These are phyloP conservation scores for Brassica napus DNA, from an alignment of 345 rosid species.

Conservation along the genomic window DNA sequence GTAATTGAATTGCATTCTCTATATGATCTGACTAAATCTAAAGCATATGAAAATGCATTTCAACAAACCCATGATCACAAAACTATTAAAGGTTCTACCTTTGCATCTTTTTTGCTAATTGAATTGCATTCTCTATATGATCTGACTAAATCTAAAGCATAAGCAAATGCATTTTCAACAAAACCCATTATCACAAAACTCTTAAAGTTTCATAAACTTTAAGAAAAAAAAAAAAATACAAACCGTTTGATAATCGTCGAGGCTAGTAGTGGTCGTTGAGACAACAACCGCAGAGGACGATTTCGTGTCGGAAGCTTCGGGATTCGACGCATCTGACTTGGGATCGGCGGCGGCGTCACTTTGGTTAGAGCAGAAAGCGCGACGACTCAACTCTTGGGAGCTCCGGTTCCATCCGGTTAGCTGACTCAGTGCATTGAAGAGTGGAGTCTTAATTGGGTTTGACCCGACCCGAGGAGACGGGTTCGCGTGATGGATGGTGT, in stretches of 20 bases:
- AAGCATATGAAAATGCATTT: background rate
- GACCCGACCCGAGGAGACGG: background rate
- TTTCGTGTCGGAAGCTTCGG: constrained; percentile 44
- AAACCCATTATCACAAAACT: background rate
- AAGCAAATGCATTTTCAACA: background rate
- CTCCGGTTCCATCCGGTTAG: constrained; percentile 34
- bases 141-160: background rate
- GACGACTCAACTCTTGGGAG: background rate
- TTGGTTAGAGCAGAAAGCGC: constrained; percentile 51
- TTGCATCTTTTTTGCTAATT: background rate
- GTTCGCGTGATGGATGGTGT: constrained; percentile 31
- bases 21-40: background rate
- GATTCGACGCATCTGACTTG: constrained; percentile 28
- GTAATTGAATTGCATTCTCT: too few relatives aligned
- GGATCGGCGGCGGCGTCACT: background rate
- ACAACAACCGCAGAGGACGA: constrained; percentile 59
- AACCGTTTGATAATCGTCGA: constrained; percentile 77
- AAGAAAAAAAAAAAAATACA: background rate
- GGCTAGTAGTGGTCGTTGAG: constrained; percentile 53
- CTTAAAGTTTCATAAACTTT: background rate
- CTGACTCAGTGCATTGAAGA: constrained; percentile 46
- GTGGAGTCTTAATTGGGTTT: constrained; percentile 8
- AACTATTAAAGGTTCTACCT: background rate
- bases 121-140: background rate
- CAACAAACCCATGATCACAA: background rate